Evolutionary conservation across 2,329 filamentous ascomycete species (phyloP).

Genomic region (Cadophora luteo-olivacea): DNA sequence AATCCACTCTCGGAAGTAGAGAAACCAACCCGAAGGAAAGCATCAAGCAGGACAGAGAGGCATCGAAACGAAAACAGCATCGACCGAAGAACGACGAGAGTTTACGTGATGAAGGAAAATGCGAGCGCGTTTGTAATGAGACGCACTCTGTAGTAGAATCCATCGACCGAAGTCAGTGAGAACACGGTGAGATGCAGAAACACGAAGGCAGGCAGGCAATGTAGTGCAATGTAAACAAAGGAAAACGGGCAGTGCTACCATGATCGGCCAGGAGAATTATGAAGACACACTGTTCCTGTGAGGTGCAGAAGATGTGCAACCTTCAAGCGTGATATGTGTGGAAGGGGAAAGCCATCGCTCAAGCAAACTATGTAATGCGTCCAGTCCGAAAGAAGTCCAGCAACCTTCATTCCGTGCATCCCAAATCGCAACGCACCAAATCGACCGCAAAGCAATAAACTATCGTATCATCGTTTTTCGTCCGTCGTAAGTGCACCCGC

Average conservation of each 20-base stretch:
- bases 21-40: not conserved
- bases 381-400: not conserved
- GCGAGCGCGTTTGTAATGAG: not conserved
- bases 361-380: constrained; percentile 6
- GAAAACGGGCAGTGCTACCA: constrained; percentile 4
- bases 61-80: not conserved
- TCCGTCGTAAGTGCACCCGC: constrained; percentile 1
- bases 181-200: not conserved
- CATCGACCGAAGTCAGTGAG: not conserved
- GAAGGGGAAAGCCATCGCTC: not conserved
- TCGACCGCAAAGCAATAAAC: not conserved
- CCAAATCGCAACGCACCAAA: constrained; percentile 8
- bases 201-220: not conserved
- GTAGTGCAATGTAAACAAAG: constrained; percentile 2
- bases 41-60: constrained; percentile 8
- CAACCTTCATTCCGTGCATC: not conserved
- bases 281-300: not conserved
- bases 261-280: not conserved
- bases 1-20: not conserved
- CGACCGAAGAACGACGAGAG: constrained; percentile 14
- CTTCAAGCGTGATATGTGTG: constrained; percentile 2
- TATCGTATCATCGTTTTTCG: not conserved
- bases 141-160: not conserved
- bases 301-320: constrained; percentile 2
- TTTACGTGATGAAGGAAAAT: not conserved